Base-by-base conservation (phyloP, 306 rosid genomes). In the peach (Prunus persica) region DNA sequence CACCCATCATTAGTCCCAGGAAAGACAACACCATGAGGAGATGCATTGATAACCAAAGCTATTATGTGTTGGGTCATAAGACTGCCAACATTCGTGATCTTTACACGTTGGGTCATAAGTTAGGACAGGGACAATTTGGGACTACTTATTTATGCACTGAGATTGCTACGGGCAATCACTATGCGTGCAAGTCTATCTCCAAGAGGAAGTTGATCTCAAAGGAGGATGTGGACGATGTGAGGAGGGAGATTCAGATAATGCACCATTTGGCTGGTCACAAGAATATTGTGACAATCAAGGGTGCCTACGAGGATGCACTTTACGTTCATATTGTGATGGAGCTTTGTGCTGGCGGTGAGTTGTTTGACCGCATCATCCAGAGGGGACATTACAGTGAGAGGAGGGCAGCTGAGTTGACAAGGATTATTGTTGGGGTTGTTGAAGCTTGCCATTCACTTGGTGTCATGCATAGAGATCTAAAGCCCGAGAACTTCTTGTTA, bases 191-290 rank as follows among this genome's bases (percentile, higher is more conserved):
- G 82, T 93, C 98, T 64, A 93, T 93, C 78, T 91, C 98, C 74
- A 93, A 93, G 90, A 82, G 97, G 83, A 93, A 91, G 87, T 81
- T 93, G 86, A 93, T 93, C 76, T 93, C 98, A 78, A 88, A 76
- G 80, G 98, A 93, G 82, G 98, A 93, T 41, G 87, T 93, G 2
- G 97, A 93, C 65, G 98, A 93, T 64, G 98, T 93, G 30, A 80
- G 98, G 79, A 85, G 98, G 84, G 98, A 93, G 78, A 93, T 93
- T 86, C 98, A 93, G 90, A 93, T 93, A 77, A 91, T 93, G 98
- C 98, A 93, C 81, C 98, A 93, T 83, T 89, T 93, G 82, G 88
- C 98, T 4, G 98, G 98, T 83, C 98, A 93, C 83, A 91, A 82
- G 79, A 91, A 91, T 82, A 91, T 93, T 60, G 98, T 93, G 79